Base-by-base conservation (phyloP, 2,329 filamentous ascomycete genomes). In the Penicillium sclerotigenum region DNA sequence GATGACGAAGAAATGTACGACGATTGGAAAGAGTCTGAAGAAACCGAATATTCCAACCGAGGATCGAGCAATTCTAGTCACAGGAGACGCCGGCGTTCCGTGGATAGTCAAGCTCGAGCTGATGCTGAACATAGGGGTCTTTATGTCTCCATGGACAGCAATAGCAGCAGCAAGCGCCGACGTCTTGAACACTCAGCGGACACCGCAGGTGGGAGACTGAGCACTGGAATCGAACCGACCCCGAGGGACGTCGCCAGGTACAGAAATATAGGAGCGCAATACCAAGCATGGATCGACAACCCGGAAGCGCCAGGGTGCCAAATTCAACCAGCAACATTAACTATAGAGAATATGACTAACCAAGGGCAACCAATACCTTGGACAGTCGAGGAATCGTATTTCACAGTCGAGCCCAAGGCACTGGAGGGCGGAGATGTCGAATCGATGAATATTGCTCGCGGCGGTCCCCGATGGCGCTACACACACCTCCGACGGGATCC, bases 211-310 rank as follows among this genome's bases (percentile, higher is more conserved):
- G 28, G 42, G 28, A 22, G 18, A 33, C 13, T 11, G 14, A 46
- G 4, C 5, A 22, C 18, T 3, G 42, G 28, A 0, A 1, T 16
- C 3, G 42, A 33, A n/a, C 42, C 18, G 13, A 46, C 28, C 1
- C 2, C 4, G 3, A 9, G n/a, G 14, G 16, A 34, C 3, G 14
- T 52, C 2, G 16, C 24, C 6, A 26, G 18, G 11, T 54, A 49
- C 11, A 20, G 45, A 16, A 31, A 24, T 0, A 22, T 5, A 29
- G 46, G 52, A 29, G 38, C 29, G 3, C 22, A 20, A 11, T 51
- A 43, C 18, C 52, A 54, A 41, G 22, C 37, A 29, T 54, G 46
- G 38, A 45, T 54, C n/a, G 52, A 54, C 14, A 1, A 54, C 8
- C 22, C 52, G 0, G 5, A 37, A 9, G 38, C 4, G 16, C 52